Base-by-base conservation (phyloP, 2,329 filamentous ascomycete species). In the Emmonsiellopsis sp. region DNA sequence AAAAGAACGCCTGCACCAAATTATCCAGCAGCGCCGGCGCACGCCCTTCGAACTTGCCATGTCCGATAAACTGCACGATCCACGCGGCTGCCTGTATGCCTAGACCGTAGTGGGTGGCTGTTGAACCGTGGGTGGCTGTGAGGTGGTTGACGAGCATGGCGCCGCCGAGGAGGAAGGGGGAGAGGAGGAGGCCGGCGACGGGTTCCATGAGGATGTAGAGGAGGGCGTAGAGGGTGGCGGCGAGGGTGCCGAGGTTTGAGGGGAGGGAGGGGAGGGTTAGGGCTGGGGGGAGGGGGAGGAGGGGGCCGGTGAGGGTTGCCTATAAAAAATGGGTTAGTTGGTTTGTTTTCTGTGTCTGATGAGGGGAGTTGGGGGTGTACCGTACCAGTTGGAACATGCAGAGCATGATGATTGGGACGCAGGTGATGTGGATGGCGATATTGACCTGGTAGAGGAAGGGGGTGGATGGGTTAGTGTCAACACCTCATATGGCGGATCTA, bases 141-240 rank as follows among this genome's bases (percentile, higher is more conserved):
- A 93, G 76, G 62, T 89, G 81, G 69, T 95, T 95, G 55, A 81
- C 81, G 54, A 80, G 83, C 3, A 88, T 89, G 8, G 89, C 86
- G 52, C 81, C 83, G 16, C 75, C 85, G 43, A 97, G 74, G 56
- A 95, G 83, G 34, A 96, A 76, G 2, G 87, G 80, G 5, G 87
- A 84, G 42, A 95, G 75, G 31, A 87, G 74, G 9, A 82, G 84
- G 50, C 93, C 93, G 9, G 93, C 93, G 0, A 97, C 89, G 1
- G 93, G 93, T 67, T 98, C 93, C 65, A 98, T 85, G 20, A 98
- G 80, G 47, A 97, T 79, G 67, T 97, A 98, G 53, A 96, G 80
- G 1, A 79, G 79, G 38, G 86, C 80, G 72, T 93, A 96, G 31
- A 84, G 61, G 8, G 82, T 62, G 42, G 77, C 77, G 51, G 71